These are phyloP conservation scores for Tulasnella sp. DNA, from an alignment of 768 basidiomycete genomes.

Conservation along the genomic window DNA sequence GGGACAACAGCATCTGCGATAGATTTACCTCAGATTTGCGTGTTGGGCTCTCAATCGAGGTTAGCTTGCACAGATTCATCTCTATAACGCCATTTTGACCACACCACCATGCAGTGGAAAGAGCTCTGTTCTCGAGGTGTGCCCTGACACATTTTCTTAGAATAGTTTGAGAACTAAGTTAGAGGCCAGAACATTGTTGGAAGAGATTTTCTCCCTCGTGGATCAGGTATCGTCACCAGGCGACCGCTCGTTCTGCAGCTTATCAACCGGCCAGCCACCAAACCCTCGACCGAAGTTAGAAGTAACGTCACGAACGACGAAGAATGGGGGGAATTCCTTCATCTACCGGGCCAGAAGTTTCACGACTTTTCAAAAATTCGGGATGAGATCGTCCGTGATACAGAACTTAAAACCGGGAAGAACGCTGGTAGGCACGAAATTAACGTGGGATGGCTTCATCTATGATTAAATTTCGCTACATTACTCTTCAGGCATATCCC, in stretches of 20 bases:
- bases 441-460: not conserved
- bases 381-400: slow-evolving; percentile 92
- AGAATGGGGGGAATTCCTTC: slow-evolving; percentile 99
- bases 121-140: slow-evolving; percentile 83
- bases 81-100: too few species aligned
- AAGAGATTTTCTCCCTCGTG: slow-evolving; percentile 96
- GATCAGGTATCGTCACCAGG: slow-evolving; percentile 96
- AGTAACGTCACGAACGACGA: slow-evolving; percentile 74
- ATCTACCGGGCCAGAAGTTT: slow-evolving; percentile 94
- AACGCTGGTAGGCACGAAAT: slow-evolving; percentile 50
- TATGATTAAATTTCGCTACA: not conserved
- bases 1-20: slow-evolving; percentile 67
- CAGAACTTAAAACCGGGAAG: slow-evolving; percentile 96
- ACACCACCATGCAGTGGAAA: slow-evolving; percentile 90
- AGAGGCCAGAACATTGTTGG: slow-evolving; percentile 92
- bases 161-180: not conserved
- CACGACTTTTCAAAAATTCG: slow-evolving; percentile 93
- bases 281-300: slow-evolving; percentile 37
- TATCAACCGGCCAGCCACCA: slow-evolving; percentile 53
- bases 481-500: slow-evolving; percentile 67
- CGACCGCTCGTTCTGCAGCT: slow-evolving; percentile 95
- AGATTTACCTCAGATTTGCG: slow-evolving; percentile 88
- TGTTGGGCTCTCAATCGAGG: slow-evolving; percentile 62
- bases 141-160: not conserved
- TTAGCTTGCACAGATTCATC: too few species aligned